A percentile compares a stretch with the other conserved stretches of the same genome.
phyloP scores from a whole-genome alignment of 2,329 filamentous ascomycete genomes.

The Thyridium curvatum region DNA sequence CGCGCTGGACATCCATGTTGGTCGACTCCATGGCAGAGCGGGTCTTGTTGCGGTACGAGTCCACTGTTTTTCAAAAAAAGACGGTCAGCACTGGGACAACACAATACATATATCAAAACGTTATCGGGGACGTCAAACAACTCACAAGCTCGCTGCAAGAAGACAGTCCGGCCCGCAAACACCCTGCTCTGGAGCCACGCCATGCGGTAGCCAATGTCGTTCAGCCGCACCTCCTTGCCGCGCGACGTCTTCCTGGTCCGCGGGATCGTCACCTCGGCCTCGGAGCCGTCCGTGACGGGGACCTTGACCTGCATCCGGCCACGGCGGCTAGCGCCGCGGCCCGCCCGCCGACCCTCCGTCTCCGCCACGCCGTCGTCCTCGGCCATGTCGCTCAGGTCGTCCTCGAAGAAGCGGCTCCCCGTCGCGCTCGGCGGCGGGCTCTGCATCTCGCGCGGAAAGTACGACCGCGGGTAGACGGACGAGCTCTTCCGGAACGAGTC shows the following conservation, averaged over 20 bases:
- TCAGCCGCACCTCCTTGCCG: constrained; percentile 80
- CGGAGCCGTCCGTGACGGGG: constrained; percentile 60
- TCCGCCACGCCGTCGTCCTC: constrained; percentile 52
- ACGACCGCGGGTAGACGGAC: constrained; percentile 84
- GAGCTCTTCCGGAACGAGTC: constrained; percentile 90
- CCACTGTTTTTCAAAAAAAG: constrained; percentile 55
- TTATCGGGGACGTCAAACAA: constrained; percentile 20
- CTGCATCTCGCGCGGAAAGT: constrained; percentile 91
- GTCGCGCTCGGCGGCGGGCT: constrained; percentile 71
- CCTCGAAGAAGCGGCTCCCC: constrained; percentile 67
- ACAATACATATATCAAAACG: neutral
- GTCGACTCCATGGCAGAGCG: constrained; percentile 72
- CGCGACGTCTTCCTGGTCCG: constrained; percentile 63
- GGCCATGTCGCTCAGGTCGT: constrained; percentile 52
- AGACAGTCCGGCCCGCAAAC: constrained; percentile 79
- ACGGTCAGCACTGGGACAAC: neutral
- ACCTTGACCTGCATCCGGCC: constrained; percentile 42
- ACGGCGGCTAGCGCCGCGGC: constrained; percentile 23
- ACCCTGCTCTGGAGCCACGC: constrained; percentile 93
- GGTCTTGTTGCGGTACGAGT: constrained; percentile 91
- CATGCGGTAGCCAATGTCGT: constrained; percentile 92
- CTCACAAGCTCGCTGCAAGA: constrained; percentile 87
- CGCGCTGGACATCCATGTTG: constrained; percentile 66
- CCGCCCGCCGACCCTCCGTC: constrained; percentile 38
- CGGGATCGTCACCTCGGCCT: constrained; percentile 69